Conservation (phyloP, 2,329 filamentous ascomycete species). For the Epichloe hybrida region DNA sequence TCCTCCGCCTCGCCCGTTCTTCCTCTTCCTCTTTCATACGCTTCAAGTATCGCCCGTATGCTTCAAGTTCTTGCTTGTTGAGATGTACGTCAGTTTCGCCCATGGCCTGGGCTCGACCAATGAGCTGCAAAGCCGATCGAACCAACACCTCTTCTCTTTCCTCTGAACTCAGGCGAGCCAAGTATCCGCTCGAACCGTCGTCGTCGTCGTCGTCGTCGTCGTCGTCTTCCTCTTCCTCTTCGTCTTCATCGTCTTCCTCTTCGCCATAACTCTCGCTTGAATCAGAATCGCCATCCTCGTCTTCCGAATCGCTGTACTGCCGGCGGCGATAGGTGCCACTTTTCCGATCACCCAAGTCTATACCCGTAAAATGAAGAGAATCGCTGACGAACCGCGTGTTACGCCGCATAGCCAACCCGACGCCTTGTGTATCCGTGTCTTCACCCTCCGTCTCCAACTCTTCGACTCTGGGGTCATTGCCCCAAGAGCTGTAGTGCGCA, state of each 20-base stretch:
- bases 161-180: conserved; percentile 42
- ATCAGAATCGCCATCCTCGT: conserved; percentile 22
- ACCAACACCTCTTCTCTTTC: conserved; percentile 65
- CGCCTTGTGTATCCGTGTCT: conserved; percentile 40
- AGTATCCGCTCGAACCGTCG: conserved; percentile 15
- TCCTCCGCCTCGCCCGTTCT: conserved; percentile 54
- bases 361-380: conserved; percentile 46
- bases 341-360: conserved; percentile 35
- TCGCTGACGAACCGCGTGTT: conserved; percentile 44
- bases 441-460: conserved; percentile 52
- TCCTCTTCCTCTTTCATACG: conserved; percentile 38
- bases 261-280: conserved; percentile 12
- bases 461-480: conserved; percentile 37
- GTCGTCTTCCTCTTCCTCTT: conserved; percentile 23
- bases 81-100: conserved; percentile 71
- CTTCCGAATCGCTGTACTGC: conserved; percentile 17
- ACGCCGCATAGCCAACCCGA: conserved; percentile 32
- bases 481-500: conserved; percentile 26
- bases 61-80: conserved; percentile 65
- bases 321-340: conserved; percentile 26
- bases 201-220: conserved; percentile 20
- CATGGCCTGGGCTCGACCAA: conserved; percentile 61
- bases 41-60: conserved; percentile 55
- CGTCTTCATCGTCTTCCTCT: conserved; percentile 12
- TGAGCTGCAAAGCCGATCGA: conserved; percentile 65